Conservation (phyloP, 129 eudicot species). For the Solidago caesia region DNA sequence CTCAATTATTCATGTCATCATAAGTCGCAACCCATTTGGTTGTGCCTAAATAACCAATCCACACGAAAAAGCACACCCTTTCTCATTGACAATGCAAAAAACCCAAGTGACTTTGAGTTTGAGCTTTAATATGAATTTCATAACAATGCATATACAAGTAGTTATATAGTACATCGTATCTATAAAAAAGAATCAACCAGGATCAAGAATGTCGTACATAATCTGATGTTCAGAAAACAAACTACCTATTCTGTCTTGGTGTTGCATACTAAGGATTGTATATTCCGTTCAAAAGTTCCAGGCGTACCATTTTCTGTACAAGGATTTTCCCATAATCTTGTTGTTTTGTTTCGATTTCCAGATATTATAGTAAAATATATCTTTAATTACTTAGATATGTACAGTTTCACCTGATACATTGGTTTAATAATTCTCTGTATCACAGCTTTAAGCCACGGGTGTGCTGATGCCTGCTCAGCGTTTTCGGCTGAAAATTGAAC, state of each 20-base stretch:
- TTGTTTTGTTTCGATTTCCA: neutral
- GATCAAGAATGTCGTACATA: neutral
- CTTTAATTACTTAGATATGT: neutral
- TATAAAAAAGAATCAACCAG: too few species aligned
- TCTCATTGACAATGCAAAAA: neutral
- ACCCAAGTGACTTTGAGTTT: conserved; percentile 1
- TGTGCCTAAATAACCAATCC: neutral
- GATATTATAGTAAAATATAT: neutral
- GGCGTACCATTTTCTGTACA: conserved; percentile 20
- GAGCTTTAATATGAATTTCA: conserved; percentile 7
- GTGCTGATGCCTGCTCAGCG: conserved; percentile 2
- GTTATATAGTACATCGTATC: too few species aligned
- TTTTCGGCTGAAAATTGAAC: conserved; percentile 10
- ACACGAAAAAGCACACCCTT: neutral
- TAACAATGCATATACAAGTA: neutral
- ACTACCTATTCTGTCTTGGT: conserved; percentile 6
- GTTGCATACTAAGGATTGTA: neutral
- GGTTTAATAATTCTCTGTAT: conserved; percentile 8
- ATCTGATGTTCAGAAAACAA: conserved; percentile 18
- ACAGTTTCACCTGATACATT: neutral
- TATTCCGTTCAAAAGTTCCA: conserved; percentile 13
- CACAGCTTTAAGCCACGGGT: neutral
- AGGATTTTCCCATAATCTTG: neutral
- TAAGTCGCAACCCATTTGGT: neutral
- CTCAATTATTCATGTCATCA: too few species aligned